Evolutionary conservation across 164 flowering plant genomes (phyloP), one percentile per base, ranked within the genome.

Genomic region (Annona squamosa): DNA sequence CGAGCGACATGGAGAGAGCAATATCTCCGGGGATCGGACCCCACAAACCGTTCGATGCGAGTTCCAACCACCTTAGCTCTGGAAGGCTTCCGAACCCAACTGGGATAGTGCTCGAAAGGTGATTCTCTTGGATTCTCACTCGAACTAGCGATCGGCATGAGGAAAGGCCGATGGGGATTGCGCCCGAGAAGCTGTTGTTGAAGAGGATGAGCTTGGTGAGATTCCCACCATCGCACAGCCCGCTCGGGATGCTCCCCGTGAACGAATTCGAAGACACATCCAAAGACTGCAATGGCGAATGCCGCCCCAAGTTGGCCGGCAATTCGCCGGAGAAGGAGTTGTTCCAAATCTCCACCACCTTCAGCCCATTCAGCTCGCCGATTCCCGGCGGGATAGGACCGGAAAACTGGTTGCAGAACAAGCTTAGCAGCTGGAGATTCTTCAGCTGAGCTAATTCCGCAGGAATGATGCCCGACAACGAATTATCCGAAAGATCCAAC

Each of bases 171-270:
- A 66, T 59, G 0, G 99, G 98, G 65, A 93, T 87, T 2, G 86
- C 77, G 72, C 98, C 97, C 6, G 91, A 77, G 76, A 96, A 89
- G 71, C 74, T 87, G 78, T 96, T 96, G 87, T 90, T 89, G 90
- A 93, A 96, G 48, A 96, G 87, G 46, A 93, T 93, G 80, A 96
- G 97, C 84, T 93, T 93, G 46, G 89, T 91, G 62, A 96, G 93
- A 75, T 86, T 90, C 62, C 95, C 91, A 42, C 71, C 73, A 76
- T 75, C 72, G 81, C 99, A 93, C 66, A 96, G 72, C 43, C 82
- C 77, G 5, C 80, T 48, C 0, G 99, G 99, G 66, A 96, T 88
- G 71, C 79, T 85, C 37, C 97, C 97, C 2, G 91, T 80, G 72
- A 96, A 79, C 0, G 88, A 84, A 78, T 96, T 96, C 43, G 98